phyloP scores from a whole-genome alignment of 305 asterid species.

The Ilex paraguariensis region DNA sequence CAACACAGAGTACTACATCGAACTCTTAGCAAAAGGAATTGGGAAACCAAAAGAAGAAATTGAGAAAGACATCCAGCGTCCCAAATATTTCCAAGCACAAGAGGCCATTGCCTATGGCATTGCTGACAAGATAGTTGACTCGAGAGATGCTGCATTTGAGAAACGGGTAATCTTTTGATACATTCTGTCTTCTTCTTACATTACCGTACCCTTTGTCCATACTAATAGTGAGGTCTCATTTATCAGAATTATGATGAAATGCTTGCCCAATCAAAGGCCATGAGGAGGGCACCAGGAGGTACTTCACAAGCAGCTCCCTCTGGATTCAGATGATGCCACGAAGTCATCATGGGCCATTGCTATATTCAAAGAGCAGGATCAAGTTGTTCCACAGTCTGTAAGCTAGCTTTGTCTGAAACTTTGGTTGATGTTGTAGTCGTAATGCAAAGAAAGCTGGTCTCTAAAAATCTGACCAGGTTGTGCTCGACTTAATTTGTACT shows the following conservation, averaged over 20 bases:
- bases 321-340: slow-evolving; percentile 36
- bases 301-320: slow-evolving; percentile 67
- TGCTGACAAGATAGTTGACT: slow-evolving; percentile 70
- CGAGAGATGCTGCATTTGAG: slow-evolving; percentile 57
- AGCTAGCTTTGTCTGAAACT: too few species aligned
- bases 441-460: too few species aligned
- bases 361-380: too few species aligned
- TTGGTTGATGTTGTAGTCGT: too few species aligned
- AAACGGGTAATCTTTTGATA: slow-evolving; percentile 48
- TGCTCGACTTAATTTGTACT: too few species aligned
- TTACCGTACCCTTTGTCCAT: not conserved
- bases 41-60: slow-evolving; percentile 86
- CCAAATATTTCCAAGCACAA: slow-evolving; percentile 57
- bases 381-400: too few species aligned
- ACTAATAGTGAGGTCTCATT: slow-evolving; percentile 1
- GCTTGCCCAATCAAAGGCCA: slow-evolving; percentile 62
- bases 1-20: slow-evolving; percentile 54
- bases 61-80: slow-evolving; percentile 63
- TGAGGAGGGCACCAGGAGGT: slow-evolving; percentile 36
- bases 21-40: slow-evolving; percentile 61
- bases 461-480: too few species aligned
- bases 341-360: not conserved
- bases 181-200: not conserved
- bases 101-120: slow-evolving; percentile 83
- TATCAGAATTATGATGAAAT: slow-evolving; percentile 63